These are phyloP conservation scores for Saturnispora sanitii DNA, from an alignment of 805 yeast species.

Conservation along the genomic window DNA sequence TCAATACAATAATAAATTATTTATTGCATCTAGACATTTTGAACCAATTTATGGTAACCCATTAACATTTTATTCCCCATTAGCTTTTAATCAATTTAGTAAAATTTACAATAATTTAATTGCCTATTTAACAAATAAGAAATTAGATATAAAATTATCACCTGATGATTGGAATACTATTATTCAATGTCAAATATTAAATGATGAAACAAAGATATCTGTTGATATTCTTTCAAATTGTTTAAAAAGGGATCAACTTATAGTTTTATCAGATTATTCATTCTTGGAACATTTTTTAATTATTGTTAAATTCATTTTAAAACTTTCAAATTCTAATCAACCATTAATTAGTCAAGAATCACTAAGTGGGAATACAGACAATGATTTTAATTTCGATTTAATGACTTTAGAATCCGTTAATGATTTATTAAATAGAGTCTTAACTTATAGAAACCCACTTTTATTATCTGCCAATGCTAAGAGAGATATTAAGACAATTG, in stretches of 20 bases:
- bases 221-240: constrained; percentile 39
- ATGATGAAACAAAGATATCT: constrained; percentile 20
- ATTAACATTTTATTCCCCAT: constrained; percentile 13
- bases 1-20: constrained; percentile 39
- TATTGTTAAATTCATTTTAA: constrained; percentile 20
- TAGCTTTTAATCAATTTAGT: constrained; percentile 24
- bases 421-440: constrained; percentile 13
- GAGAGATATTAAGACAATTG: constrained; percentile 7
- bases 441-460: constrained; percentile 15
- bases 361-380: constrained; percentile 12
- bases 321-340: constrained; percentile 21
- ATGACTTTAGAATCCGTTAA: constrained; percentile 13
- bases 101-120: constrained; percentile 27
- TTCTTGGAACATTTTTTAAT: constrained; percentile 30
- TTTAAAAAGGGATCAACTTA: constrained; percentile 36
- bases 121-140: constrained; percentile 22
- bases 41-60: constrained; percentile 25
- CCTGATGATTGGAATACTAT: constrained; percentile 24
- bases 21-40: constrained; percentile 30
- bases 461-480: background rate
- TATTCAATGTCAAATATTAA: constrained; percentile 19
- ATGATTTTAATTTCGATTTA: constrained; percentile 10
- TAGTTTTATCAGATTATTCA: constrained; percentile 49
- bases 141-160: constrained; percentile 18
- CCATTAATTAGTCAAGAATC: constrained; percentile 22